Percentiles rank a stretch among this genome's conserved stretches.
phyloP scores from a whole-genome alignment of 2,329 filamentous ascomycete species.

The Sporothrix pallida region DNA sequence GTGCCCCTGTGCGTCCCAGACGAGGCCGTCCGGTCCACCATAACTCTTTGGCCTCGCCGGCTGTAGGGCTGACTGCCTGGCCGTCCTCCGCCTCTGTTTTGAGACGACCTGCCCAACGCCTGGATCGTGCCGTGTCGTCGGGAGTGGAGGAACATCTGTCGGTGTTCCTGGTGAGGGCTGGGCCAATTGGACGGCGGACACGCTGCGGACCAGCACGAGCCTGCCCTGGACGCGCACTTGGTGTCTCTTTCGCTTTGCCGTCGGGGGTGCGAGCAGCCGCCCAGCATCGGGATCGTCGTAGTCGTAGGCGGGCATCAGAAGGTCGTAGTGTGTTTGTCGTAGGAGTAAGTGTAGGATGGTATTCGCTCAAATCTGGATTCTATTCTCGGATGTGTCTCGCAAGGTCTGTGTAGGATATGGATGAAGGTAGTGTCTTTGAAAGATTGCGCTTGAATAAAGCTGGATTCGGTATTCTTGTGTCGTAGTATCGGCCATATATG shows the following conservation, averaged over 20 bases:
- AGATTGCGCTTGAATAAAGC: too few species aligned
- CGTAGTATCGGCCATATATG: too few species aligned
- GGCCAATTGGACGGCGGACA: constrained; percentile 43
- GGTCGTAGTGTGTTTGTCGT: background rate
- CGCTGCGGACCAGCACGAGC: constrained; percentile 46
- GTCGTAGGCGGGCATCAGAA: constrained; percentile 18
- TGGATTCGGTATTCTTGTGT: too few species aligned
- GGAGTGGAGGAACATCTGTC: background rate
- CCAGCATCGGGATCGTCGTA: constrained; percentile 1
- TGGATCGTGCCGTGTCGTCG: background rate
- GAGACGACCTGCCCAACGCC: background rate
- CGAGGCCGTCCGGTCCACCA: background rate
- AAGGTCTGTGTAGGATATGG: too few species aligned
- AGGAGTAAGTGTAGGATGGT: background rate
- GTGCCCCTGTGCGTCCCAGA: background rate
- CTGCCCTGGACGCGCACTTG: constrained; percentile 49
- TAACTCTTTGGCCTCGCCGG: background rate
- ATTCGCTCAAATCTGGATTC: too few species aligned
- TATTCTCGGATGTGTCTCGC: too few species aligned
- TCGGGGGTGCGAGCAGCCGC: constrained; percentile 41
- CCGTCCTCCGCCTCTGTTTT: background rate
- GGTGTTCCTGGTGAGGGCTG: background rate
- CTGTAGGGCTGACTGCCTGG: background rate
- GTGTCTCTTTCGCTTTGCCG: constrained; percentile 41
- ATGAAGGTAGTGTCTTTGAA: too few species aligned